Base-by-base conservation (phyloP, 2,329 filamentous ascomycete genomes). In the Epichloe hybrida region DNA sequence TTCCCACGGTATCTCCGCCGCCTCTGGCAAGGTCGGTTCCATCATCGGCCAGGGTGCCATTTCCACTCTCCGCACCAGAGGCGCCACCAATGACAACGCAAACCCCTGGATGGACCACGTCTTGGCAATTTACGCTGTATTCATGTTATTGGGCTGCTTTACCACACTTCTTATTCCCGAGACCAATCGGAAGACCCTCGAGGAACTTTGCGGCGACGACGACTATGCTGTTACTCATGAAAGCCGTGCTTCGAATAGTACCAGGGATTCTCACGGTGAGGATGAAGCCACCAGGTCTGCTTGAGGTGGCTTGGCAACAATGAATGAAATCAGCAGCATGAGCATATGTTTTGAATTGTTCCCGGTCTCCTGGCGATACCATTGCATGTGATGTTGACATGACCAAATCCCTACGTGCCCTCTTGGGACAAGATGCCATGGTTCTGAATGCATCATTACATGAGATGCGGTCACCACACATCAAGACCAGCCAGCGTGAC, bases 51-150 rank as follows among this genome's bases (percentile, higher is more conserved):
- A 77, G 67, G 74, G 74, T 40, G 76, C 77, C 58, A 78, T 81
- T 57, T 72, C 75, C 2, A 74, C 72, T 12, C 71, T 81, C 15
- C 69, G 75, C 46, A 73, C 71, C 11, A 62, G 62, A 13, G 70
- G 71, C n/a, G 72, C 68, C 15, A 68, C 69, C 36, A 51, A 56
- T 7, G 56, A 49, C 2, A 68, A 70, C 54, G 56, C 60, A 0
- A 60, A 64, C 15, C 84, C 83, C 2, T 89, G 84, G 85, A 75
- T 89, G 65, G 75, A 88, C 68, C 84, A 88, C 64, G 84, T 88
- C 40, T 79, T 89, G 61, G 72, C 87, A 72, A 88, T 88, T 58
- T 77, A 75, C 61, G 83, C 84, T 5, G 72, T 86, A 31, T 88
- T 90, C 73, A 89, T 88, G 85, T 73, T 88, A 36, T 71, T 79